Percentiles rank a stretch among this genome's conserved stretches.
Evolutionary conservation across 257 asterid genomes (phyloP).

Genomic region (Primulina huaijiensis): DNA sequence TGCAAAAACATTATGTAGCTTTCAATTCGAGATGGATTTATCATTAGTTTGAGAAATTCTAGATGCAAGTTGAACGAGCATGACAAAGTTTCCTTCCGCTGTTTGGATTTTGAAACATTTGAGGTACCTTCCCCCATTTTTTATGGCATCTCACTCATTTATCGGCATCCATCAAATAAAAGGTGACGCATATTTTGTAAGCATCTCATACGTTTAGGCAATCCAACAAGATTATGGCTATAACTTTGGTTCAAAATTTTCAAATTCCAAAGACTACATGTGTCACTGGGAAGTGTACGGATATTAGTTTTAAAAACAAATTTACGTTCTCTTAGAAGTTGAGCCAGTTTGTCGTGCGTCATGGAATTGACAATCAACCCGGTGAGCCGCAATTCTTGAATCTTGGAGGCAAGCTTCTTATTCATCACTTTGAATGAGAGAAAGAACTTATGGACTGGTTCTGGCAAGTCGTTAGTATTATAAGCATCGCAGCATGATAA

Average conservation of each 20-base stretch:
- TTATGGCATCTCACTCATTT: too few species aligned
- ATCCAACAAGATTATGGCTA: too few species aligned
- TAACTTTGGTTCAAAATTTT: too few species aligned
- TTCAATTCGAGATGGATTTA: background rate
- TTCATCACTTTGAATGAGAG: slow-evolving; percentile 20
- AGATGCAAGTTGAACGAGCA: slow-evolving; percentile 7
- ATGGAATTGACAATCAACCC: slow-evolving; percentile 19
- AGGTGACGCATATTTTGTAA: too few species aligned
- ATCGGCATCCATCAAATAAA: too few species aligned
- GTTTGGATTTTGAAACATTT: slow-evolving; percentile 18
- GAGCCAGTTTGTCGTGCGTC: slow-evolving; percentile 27
- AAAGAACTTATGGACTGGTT: background rate
- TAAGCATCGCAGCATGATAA: slow-evolving; percentile 62
- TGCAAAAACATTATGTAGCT: background rate
- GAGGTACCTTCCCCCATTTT: background rate
- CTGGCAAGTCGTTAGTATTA: slow-evolving; percentile 47
- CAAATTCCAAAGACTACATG: too few species aligned
- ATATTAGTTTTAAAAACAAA: too few species aligned
- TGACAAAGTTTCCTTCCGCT: slow-evolving; percentile 9
- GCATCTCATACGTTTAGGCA: too few species aligned
- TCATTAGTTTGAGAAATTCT: slow-evolving; percentile 15
- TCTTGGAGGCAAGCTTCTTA: slow-evolving; percentile 15
- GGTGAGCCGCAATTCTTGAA: slow-evolving; percentile 29
- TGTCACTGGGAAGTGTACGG: too few species aligned
- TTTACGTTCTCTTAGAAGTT: slow-evolving; percentile 25